Conservation (phyloP, 2,329 filamentous ascomycete species). For the Chrysoporthe cubensis region DNA sequence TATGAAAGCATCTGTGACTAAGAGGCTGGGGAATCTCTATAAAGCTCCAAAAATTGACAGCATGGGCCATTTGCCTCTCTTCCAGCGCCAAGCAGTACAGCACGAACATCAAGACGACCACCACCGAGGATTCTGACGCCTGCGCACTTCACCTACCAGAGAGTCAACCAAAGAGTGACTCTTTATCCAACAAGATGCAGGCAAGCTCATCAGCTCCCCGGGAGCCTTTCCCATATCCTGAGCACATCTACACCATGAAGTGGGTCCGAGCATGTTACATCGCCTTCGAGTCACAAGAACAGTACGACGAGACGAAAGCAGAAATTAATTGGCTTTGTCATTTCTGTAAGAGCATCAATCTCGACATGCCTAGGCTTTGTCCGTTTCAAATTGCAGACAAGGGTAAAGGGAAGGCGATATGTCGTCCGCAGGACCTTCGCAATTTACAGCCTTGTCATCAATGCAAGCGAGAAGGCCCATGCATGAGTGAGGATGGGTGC, state of each 20-base stretch:
- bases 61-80: neutral
- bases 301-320: neutral
- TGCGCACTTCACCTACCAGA: neutral
- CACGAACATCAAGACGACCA: neutral
- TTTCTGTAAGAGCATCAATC: neutral
- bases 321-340: neutral
- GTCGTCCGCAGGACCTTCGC: neutral
- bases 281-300: neutral
- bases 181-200: neutral
- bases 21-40: neutral
- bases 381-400: neutral
- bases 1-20: neutral
- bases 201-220: neutral
- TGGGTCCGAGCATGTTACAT: neutral
- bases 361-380: neutral
- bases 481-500: neutral
- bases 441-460: neutral
- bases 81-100: neutral
- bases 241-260: constrained; percentile 1
- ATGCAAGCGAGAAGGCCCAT: neutral
- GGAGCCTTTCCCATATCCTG: neutral
- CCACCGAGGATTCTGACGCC: neutral
- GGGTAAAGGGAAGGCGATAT: neutral
- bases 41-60: neutral
- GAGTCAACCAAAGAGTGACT: neutral